phyloP scores from a whole-genome alignment of 176 grass and related monocot genomes.

The Ensete glaucum region DNA sequence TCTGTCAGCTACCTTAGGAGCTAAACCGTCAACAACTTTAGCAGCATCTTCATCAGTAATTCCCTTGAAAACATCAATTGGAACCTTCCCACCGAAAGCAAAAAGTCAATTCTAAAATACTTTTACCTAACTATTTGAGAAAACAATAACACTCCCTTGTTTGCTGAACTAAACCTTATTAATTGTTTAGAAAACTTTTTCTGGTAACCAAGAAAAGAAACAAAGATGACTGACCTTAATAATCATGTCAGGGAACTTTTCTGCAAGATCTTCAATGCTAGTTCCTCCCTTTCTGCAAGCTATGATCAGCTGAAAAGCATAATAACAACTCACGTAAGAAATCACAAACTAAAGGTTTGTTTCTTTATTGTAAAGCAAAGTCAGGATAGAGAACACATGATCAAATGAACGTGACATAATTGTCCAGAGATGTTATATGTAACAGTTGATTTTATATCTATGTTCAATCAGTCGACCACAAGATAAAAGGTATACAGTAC shows the following conservation, averaged over 20 bases:
- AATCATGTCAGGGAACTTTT: conserved; percentile 95
- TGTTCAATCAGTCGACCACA: no score
- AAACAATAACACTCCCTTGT: neutral
- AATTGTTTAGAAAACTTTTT: neutral
- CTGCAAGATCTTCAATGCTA: conserved; percentile 98
- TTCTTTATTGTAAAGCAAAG: neutral
- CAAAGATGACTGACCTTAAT: conserved; percentile 49
- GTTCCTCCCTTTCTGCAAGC: conserved; percentile 92
- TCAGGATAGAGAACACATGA: neutral
- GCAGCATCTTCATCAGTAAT: conserved; percentile 92
- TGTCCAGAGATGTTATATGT: neutral
- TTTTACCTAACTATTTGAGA: neutral
- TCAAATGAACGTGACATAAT: conserved; percentile 12
- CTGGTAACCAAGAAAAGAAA: neutral
- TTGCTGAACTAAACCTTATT: neutral
- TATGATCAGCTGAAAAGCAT: conserved; percentile 82
- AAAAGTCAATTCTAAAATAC: conserved; percentile 16
- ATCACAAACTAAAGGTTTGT: neutral
- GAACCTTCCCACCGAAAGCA: conserved; percentile 48
- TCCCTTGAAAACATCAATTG: conserved; percentile 95
- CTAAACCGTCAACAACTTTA: conserved; percentile 96
- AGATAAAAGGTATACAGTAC: no score
- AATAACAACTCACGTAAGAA: conserved; percentile 2
- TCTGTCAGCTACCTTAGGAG: conserved; percentile 69
- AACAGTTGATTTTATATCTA: neutral